Evolutionary conservation across 306 rosid species (phyloP).

Genomic region (Glycine latifolia): DNA sequence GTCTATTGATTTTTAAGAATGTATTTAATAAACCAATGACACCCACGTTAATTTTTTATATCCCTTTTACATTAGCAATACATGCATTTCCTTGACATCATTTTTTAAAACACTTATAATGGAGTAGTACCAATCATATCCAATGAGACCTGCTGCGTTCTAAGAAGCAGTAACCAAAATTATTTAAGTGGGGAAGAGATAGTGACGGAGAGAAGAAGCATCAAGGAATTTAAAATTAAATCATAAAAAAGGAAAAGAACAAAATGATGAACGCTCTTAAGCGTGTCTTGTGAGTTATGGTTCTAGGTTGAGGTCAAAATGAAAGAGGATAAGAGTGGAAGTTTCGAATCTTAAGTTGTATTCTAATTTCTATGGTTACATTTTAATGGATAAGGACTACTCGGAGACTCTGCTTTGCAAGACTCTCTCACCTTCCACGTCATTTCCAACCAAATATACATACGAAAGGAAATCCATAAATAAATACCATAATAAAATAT

Average conservation of each 20-base stretch:
- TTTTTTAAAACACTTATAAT: background rate
- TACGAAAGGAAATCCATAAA: background rate
- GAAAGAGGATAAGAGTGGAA: conserved; percentile 43
- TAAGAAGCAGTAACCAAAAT: background rate
- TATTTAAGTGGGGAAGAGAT: background rate
- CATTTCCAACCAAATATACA: background rate
- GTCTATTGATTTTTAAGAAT: too few relatives aligned
- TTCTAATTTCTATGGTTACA: background rate
- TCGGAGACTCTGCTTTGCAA: background rate
- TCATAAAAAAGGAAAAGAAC: background rate
- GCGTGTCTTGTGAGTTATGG: background rate
- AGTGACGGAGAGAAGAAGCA: background rate
- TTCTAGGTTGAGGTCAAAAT: background rate
- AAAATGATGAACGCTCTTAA: background rate
- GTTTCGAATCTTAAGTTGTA: conserved; percentile 4
- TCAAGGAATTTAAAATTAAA: background rate
- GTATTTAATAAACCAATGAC: too few relatives aligned
- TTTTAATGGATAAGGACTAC: conserved; percentile 52
- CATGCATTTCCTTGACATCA: background rate
- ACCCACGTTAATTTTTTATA: too few relatives aligned
- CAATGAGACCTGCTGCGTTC: background rate
- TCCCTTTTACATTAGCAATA: too few relatives aligned
- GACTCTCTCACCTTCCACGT: background rate
- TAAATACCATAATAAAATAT: background rate
- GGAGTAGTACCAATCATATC: background rate